A percentile compares a stretch with the other conserved stretches of the same genome.
These are phyloP conservation scores for Litsea cubeba DNA, from an alignment of 164 flowering plant species.

Conservation along the genomic window DNA sequence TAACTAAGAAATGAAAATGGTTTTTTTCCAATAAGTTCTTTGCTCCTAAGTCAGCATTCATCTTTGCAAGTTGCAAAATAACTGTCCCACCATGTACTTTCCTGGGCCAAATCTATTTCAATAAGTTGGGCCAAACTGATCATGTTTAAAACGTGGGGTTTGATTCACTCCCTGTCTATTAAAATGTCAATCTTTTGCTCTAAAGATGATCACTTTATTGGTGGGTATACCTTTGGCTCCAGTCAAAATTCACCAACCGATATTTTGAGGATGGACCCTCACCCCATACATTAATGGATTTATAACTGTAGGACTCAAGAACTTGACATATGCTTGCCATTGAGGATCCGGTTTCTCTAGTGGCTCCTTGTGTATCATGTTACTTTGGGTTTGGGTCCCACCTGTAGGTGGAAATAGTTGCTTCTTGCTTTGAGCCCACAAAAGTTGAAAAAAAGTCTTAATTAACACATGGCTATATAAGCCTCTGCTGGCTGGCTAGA, in stretches of 20 bases:
- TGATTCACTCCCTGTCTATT: neutral
- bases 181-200: too few relatives aligned
- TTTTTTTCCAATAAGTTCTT: too few relatives aligned
- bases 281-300: neutral
- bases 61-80: neutral
- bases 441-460: neutral
- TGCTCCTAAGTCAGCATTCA: too few relatives aligned
- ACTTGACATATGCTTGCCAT: too few relatives aligned
- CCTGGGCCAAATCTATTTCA: neutral
- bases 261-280: too few relatives aligned
- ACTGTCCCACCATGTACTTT: neutral
- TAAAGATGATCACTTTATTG: neutral
- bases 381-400: neutral
- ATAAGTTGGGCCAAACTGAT: too few relatives aligned
- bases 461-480: neutral
- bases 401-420: neutral
- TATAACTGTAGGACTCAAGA: too few relatives aligned
- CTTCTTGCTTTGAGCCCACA: neutral
- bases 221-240: neutral
- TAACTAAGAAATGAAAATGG: too few relatives aligned
- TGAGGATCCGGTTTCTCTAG: neutral
- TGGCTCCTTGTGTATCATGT: neutral
- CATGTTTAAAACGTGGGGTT: neutral
- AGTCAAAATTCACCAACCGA: neutral
- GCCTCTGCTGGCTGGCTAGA: neutral